Conservation (phyloP, 2,329 filamentous ascomycete species). For the Dothiorella sarmentorum region DNA sequence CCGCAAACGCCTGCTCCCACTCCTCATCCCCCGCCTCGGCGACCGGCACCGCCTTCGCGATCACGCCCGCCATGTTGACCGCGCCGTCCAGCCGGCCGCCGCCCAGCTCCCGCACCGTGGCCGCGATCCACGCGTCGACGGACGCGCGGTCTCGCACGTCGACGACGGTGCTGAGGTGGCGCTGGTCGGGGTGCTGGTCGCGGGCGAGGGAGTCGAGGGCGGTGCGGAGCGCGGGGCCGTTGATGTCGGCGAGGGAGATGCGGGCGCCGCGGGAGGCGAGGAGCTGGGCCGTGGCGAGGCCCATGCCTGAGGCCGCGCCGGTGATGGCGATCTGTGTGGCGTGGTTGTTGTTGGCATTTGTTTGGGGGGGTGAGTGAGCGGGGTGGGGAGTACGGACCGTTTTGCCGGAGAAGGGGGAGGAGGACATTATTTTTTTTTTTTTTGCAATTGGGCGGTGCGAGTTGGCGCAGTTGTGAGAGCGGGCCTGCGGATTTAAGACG, state of each 20-base stretch:
- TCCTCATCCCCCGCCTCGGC: slow-evolving; percentile 37
- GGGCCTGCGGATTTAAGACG: too few species aligned
- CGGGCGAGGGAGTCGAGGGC: slow-evolving; percentile 14
- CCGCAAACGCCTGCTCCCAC: slow-evolving; percentile 39
- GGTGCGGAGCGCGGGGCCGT: not conserved
- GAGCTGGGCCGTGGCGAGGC: slow-evolving; percentile 34
- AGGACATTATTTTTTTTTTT: too few species aligned
- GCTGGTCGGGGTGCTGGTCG: slow-evolving; percentile 33
- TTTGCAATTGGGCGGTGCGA: too few species aligned
- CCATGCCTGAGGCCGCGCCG: slow-evolving; percentile 38
- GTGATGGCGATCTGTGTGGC: slow-evolving; percentile 27
- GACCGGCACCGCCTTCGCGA: slow-evolving; percentile 25
- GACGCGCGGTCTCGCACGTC: slow-evolving; percentile 49
- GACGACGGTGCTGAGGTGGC: slow-evolving; percentile 27
- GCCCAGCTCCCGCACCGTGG: slow-evolving; percentile 45
- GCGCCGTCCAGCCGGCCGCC: slow-evolving; percentile 45
- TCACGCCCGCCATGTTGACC: slow-evolving; percentile 52
- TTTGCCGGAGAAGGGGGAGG: too few species aligned
- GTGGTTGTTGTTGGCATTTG: too few species aligned
- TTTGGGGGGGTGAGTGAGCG: too few species aligned
- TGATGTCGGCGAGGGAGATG: slow-evolving; percentile 35
- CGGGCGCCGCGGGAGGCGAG: slow-evolving; percentile 35
- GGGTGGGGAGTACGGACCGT: too few species aligned
- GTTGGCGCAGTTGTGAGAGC: too few species aligned
- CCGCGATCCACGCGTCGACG: slow-evolving; percentile 53